These are phyloP conservation scores for Coelastrella sp. DNA, from an alignment of 139 green algal species.

Conservation along the genomic window DNA sequence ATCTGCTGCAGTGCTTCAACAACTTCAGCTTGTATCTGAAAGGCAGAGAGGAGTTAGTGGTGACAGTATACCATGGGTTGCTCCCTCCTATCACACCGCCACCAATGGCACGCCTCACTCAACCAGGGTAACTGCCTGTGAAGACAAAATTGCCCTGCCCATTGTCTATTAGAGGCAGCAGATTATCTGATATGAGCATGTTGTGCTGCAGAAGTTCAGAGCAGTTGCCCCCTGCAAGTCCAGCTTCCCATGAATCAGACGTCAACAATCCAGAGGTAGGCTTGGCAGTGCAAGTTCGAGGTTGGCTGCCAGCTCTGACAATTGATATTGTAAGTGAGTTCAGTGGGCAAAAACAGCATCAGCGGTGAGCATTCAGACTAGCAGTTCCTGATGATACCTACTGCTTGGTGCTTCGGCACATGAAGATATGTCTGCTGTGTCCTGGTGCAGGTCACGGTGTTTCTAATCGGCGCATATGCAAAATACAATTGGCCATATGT, in stretches of 20 bases:
- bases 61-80: conserved; percentile 59
- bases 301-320: too few relatives aligned
- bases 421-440: not conserved
- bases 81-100: not conserved
- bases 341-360: too few relatives aligned
- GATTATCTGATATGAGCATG: not conserved
- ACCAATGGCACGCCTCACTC: conserved; percentile 8
- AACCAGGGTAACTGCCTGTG: conserved; percentile 15
- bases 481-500: conserved; percentile 79
- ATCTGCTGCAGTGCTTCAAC: conserved; percentile 63
- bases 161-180: not conserved
- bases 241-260: conserved; percentile 63
- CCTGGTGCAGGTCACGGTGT: conserved; percentile 62
- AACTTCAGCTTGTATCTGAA: conserved; percentile 75
- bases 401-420: too few relatives aligned
- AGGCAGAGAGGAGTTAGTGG: conserved; percentile 72
- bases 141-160: not conserved
- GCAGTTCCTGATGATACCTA: too few relatives aligned
- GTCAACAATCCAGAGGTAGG: conserved; percentile 66
- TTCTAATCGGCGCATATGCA: conserved; percentile 72
- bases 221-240: conserved; percentile 64
- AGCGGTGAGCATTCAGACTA: too few relatives aligned
- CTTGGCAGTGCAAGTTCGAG: too few relatives aligned
- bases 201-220: conserved; percentile 1
- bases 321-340: too few relatives aligned